phyloP scores from a whole-genome alignment of 768 basidiomycete species.

The Phaeotremella skinneri region DNA sequence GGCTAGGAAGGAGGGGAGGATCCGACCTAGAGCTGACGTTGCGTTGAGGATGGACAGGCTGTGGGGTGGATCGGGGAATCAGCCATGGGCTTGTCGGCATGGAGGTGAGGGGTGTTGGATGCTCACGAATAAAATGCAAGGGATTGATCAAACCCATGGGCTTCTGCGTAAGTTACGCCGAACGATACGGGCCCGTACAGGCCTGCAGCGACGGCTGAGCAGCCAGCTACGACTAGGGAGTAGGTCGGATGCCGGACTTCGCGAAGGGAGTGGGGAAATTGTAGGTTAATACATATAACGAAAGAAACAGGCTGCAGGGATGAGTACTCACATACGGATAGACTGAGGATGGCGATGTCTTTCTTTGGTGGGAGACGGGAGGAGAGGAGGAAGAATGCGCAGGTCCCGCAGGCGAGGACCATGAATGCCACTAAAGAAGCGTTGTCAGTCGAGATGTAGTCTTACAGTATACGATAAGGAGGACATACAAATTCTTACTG shows the following conservation, averaged over 20 bases:
- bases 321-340: conserved; percentile 45
- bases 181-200: conserved; percentile 61
- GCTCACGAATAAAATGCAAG: conserved; percentile 35
- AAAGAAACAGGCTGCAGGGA: too few species aligned
- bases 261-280: too few species aligned
- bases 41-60: conserved; percentile 46
- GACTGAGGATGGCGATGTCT: conserved; percentile 29
- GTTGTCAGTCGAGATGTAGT: background rate
- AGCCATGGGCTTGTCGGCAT: conserved; percentile 18
- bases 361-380: conserved; percentile 25
- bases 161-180: conserved; percentile 9
- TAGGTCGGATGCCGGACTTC: conserved; percentile 61
- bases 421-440: conserved; percentile 26
- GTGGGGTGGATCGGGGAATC: conserved; percentile 4
- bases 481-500: conserved; percentile 53
- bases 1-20: conserved; percentile 41
- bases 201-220: conserved; percentile 49
- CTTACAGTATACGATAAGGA: background rate
- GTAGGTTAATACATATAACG: too few species aligned
- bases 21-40: conserved; percentile 41
- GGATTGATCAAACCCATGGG: conserved; percentile 22
- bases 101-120: conserved; percentile 8
- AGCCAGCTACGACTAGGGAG: conserved; percentile 60
- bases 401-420: conserved; percentile 16
- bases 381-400: conserved; percentile 25